phyloP scores from a whole-genome alignment of 306 rosid species.

The Cucurbita argyrosperma region DNA sequence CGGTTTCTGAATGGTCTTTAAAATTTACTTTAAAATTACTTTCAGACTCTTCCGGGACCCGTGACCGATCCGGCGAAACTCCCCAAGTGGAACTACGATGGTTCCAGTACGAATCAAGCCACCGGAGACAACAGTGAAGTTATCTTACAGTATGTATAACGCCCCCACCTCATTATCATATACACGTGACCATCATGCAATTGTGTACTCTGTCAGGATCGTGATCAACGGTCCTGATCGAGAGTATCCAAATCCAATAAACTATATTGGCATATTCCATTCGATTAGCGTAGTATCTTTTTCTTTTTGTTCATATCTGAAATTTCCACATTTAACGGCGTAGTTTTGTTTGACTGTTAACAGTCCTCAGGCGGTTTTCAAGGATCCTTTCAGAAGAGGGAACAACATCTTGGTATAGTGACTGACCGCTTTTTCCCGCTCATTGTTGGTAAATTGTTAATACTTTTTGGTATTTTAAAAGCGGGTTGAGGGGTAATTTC shows the following conservation, averaged over 20 bases:
- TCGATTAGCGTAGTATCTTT: not conserved
- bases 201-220: not conserved
- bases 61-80: slow-evolving; percentile 32
- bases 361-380: slow-evolving; percentile 39
- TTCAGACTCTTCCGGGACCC: slow-evolving; percentile 30
- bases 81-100: slow-evolving; percentile 46
- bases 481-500: not conserved
- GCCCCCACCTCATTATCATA: not conserved
- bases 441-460: not conserved
- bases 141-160: slow-evolving; percentile 23
- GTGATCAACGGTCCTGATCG: not conserved
- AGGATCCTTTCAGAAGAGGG: slow-evolving; percentile 44
- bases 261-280: not conserved
- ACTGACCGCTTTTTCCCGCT: not conserved
- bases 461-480: not conserved
- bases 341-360: not conserved
- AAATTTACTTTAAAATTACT: not conserved
- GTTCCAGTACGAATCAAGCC: slow-evolving; percentile 45
- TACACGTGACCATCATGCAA: not conserved
- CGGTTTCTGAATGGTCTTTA: not conserved
- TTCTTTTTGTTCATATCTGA: not conserved
- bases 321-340: not conserved
- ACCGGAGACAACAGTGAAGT: slow-evolving; percentile 41
- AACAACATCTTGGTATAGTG: slow-evolving; percentile 28
- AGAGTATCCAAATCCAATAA: not conserved